A percentile compares a stretch with the other conserved stretches of the same genome.
phyloP scores from a whole-genome alignment of 2,329 filamentous ascomycete genomes.

The Penicillium verrucosum region DNA sequence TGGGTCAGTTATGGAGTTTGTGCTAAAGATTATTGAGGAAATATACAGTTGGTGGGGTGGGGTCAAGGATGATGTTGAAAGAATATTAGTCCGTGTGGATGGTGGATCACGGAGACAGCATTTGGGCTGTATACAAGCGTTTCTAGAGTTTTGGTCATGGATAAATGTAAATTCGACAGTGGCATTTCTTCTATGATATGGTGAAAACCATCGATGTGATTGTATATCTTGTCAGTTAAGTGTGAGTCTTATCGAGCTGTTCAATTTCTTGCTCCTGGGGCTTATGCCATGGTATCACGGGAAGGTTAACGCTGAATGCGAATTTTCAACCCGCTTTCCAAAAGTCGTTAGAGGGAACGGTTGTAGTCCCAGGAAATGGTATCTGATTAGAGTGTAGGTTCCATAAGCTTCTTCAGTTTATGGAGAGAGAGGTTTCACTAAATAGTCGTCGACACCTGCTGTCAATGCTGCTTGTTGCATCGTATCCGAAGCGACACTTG shows the following conservation, averaged over 20 bases:
- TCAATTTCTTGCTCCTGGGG: not conserved
- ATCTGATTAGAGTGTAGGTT: not conserved
- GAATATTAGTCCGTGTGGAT: too few relatives aligned
- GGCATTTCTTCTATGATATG: slow-evolving; percentile 33
- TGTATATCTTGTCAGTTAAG: not conserved
- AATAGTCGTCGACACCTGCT: slow-evolving; percentile 32
- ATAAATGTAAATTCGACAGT: slow-evolving; percentile 21
- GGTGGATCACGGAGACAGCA: slow-evolving; percentile 20
- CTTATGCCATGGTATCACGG: not conserved
- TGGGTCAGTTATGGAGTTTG: not conserved
- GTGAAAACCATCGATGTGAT: slow-evolving; percentile 4
- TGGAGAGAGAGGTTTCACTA: slow-evolving; percentile 32
- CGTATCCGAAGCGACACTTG: slow-evolving; percentile 30
- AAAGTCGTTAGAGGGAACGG: not conserved
- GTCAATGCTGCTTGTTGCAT: slow-evolving; percentile 32
- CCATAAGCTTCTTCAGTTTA: slow-evolving; percentile 31
- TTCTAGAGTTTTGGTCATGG: slow-evolving; percentile 19
- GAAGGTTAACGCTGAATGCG: not conserved
- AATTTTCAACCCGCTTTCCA: not conserved
- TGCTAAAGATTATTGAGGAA: not conserved
- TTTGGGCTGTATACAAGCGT: slow-evolving; percentile 16
- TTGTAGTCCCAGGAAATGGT: not conserved
- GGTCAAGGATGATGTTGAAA: too few relatives aligned
- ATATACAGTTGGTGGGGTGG: not conserved
- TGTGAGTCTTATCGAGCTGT: not conserved